phyloP scores from a whole-genome alignment of 108 stramenopile species.

The Pseudonitzschia delicatissima region DNA sequence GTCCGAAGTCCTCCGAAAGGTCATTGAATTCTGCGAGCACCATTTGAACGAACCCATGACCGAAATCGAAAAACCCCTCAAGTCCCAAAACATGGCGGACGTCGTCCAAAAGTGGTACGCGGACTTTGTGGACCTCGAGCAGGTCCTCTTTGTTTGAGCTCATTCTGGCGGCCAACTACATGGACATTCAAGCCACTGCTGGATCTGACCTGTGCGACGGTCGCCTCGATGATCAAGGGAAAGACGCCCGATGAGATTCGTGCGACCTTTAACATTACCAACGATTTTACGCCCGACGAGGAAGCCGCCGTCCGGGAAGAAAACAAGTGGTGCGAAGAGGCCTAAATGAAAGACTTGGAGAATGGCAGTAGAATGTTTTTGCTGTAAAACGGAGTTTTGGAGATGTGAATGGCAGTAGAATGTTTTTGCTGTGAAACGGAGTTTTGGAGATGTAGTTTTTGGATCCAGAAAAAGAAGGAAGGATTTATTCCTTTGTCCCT shows the following conservation, averaged over 20 bases:
- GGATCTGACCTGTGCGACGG: slow-evolving; percentile 98
- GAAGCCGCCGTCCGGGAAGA: slow-evolving; percentile 99
- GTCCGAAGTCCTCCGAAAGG: slow-evolving; percentile 91
- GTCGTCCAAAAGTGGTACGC: slow-evolving; percentile 99
- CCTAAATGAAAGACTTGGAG: slow-evolving; percentile 49
- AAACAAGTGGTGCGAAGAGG: slow-evolving; percentile 99
- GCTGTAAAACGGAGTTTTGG: too few species aligned
- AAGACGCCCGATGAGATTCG: slow-evolving; percentile 99
- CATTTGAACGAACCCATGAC: slow-evolving; percentile 94
- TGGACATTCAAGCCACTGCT: slow-evolving; percentile 97
- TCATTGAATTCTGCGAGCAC: slow-evolving; percentile 98
- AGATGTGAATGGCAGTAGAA: too few species aligned
- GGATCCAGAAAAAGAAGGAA: too few species aligned
- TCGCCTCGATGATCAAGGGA: slow-evolving; percentile 98
- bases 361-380: too few species aligned
- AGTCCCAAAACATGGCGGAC: slow-evolving; percentile 93
- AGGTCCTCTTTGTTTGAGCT: slow-evolving; percentile 98
- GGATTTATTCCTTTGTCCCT: too few species aligned
- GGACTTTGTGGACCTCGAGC: slow-evolving; percentile 96
- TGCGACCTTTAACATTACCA: slow-evolving; percentile 95
- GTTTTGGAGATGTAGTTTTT: too few species aligned
- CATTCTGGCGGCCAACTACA: slow-evolving; percentile 98
- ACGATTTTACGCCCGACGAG: slow-evolving; percentile 99
- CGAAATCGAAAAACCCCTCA: slow-evolving; percentile 99
- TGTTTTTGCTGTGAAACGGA: too few species aligned